A percentile compares a stretch with the other conserved stretches of the same genome.
Conservation (phyloP, 257 asterid species). For the Jacaranda copaia region DNA sequence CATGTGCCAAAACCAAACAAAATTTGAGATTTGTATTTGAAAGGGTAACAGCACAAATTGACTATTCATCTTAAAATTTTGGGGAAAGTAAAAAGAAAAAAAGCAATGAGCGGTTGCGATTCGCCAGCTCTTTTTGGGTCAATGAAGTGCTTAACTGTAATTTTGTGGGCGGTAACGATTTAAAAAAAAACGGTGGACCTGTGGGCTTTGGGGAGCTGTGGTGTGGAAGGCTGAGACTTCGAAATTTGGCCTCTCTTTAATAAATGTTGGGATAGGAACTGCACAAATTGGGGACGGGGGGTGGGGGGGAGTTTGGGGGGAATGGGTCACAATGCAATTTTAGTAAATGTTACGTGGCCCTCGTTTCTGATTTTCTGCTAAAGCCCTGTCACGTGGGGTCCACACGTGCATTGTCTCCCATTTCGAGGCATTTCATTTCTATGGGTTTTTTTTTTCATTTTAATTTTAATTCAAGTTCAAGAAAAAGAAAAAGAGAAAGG, state of each 20-base stretch:
- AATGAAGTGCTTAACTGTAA: not conserved
- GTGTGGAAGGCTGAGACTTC: not conserved
- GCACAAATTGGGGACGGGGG: too few relatives aligned
- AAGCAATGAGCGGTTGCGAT: not conserved
- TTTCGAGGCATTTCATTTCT: not conserved
- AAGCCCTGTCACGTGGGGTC: conserved; percentile 35
- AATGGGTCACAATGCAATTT: not conserved
- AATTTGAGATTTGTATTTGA: too few relatives aligned
- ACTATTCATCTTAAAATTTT: conserved; percentile 32
- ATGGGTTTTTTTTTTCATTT: not conserved
- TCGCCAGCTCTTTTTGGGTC: conserved; percentile 3
- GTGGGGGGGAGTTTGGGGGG: not conserved
- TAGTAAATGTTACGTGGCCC: conserved; percentile 18
- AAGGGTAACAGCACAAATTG: not conserved
- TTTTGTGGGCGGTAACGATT: not conserved
- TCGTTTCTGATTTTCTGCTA: conserved; percentile 17
- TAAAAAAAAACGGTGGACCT: not conserved
- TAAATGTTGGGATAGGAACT: not conserved
- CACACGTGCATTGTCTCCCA: conserved; percentile 30
- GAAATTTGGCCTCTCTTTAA: not conserved
- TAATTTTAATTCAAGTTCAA: too few relatives aligned
- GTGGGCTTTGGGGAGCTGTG: too few relatives aligned
- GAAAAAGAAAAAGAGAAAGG: not conserved
- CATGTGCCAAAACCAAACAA: too few relatives aligned
- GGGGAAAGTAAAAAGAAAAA: conserved; percentile 21